Evolutionary conservation across 495 filamentous ascomycete genomes (phyloP).

Genomic region (Evernia prunastri): DNA sequence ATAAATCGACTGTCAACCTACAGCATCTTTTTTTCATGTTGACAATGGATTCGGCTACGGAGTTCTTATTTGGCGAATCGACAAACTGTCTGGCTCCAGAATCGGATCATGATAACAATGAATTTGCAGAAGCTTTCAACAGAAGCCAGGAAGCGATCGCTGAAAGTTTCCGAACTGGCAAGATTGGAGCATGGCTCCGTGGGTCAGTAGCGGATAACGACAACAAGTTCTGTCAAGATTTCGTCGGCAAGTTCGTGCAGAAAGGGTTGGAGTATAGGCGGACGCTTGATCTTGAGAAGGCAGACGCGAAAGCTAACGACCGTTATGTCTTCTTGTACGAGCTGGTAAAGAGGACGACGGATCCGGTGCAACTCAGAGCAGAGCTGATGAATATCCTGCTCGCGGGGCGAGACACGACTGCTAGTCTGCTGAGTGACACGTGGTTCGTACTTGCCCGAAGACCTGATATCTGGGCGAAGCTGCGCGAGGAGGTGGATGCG

Average conservation of each 20-base stretch:
- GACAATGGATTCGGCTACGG: slow-evolving; percentile 61
- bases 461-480: slow-evolving; percentile 25
- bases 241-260: slow-evolving; percentile 45
- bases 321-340: slow-evolving; percentile 62
- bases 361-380: slow-evolving; percentile 53
- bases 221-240: slow-evolving; percentile 37
- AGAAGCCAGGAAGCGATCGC: slow-evolving; percentile 38
- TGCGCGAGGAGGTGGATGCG: slow-evolving; percentile 20
- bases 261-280: slow-evolving; percentile 37
- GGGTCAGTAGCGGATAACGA: slow-evolving; percentile 37
- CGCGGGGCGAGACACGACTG: slow-evolving; percentile 59
- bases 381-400: slow-evolving; percentile 60
- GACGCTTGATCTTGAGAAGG: slow-evolving; percentile 23
- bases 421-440: slow-evolving; percentile 20
- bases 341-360: slow-evolving; percentile 50
- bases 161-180: slow-evolving; percentile 27
- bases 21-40: slow-evolving; percentile 53
- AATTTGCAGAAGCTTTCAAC: slow-evolving; percentile 41
- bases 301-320: slow-evolving; percentile 8
- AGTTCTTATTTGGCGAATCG: slow-evolving; percentile 60
- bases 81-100: slow-evolving; percentile 36
- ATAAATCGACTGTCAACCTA: slow-evolving; percentile 52
- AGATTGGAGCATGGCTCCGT: slow-evolving; percentile 39
- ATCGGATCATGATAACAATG: slow-evolving; percentile 23
- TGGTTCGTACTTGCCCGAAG: slow-evolving; percentile 23